Base-by-base conservation (phyloP, 2,329 filamentous ascomycete genomes). In the Aureobasidium vineae region DNA sequence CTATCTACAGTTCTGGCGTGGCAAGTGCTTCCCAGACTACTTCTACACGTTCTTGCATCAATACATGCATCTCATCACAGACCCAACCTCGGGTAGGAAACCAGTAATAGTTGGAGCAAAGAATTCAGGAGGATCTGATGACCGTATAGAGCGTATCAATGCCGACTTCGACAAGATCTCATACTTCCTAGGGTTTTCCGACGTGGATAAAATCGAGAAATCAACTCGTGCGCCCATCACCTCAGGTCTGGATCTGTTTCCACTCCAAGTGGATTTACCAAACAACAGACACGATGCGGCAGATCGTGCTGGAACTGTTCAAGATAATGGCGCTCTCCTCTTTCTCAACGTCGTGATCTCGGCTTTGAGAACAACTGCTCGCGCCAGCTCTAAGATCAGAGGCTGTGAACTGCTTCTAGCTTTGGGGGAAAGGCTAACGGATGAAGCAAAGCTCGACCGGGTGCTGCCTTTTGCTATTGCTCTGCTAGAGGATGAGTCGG, bases 31-130 rank as follows among this genome's bases (percentile, higher is more conserved):
- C 70, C 96, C 95, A 0, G 87, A 91, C 67, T 99, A 99, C 78
- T 99, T 99, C 73, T 98, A 97, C 81, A 96, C 87, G 75, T 98
- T 99, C 75, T 82, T 99, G 38, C 95, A 99, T 75, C 93, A 97
- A 73, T 97, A 99, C 75, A 97, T 99, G 92, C 91, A 91, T 71
- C 85, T 96, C 65, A 91, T 99, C 69, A 98, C 95, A 4, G 92
- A 98, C 75, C 90, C 93, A 0, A 91, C 90, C 0, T 91, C 91
- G 1, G 92, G 91, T 0, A 88, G 90, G 70, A 88, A 85, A 63
- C 85, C 88, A 13, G 84, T 91, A 49, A 88, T 89, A 11, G 86
- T 89, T 1, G 83, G 86, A 13, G 79, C 83, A 3, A 87, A 85
- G 70, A 96, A 93, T 73, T 82, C 93, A 63, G 90, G 90, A 68